Conservation (phyloP, 768 basidiomycete genomes). For the Collybia mongolica region DNA sequence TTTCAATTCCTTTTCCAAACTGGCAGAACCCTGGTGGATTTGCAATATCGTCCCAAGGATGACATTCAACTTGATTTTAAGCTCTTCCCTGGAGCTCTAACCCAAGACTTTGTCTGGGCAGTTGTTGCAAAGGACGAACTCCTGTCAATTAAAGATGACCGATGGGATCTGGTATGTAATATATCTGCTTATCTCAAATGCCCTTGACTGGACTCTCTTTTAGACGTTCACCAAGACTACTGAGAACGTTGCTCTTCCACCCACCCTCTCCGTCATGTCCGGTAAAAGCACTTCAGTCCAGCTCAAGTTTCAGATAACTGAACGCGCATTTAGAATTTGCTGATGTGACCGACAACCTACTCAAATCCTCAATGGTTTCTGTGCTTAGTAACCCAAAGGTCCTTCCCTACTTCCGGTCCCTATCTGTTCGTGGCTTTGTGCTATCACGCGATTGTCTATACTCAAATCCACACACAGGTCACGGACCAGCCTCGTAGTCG, state of each 20-base stretch:
- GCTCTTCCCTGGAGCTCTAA: constrained; percentile 48
- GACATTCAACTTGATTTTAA: constrained; percentile 79
- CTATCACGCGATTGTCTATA: constrained; percentile 5
- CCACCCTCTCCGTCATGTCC: constrained; percentile 72
- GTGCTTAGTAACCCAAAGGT: constrained; percentile 65
- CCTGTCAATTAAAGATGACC: constrained; percentile 57
- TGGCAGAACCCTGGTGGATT: constrained; percentile 65
- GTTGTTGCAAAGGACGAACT: constrained; percentile 81
- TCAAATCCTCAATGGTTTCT: constrained; percentile 59
- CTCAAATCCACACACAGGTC: constrained; percentile 38
- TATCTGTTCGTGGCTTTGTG: constrained; percentile 55
- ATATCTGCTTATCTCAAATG: background rate
- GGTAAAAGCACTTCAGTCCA: constrained; percentile 32
- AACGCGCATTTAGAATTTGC: constrained; percentile 59
- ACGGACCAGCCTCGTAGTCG: constrained; percentile 84
- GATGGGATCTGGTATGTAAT: constrained; percentile 86
- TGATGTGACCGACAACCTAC: constrained; percentile 76
- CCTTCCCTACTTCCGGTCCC: constrained; percentile 78
- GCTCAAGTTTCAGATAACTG: constrained; percentile 2
- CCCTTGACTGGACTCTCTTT: background rate
- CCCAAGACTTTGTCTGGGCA: constrained; percentile 78
- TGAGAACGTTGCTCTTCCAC: constrained; percentile 62
- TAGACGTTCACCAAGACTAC: constrained; percentile 83
- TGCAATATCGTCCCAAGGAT: constrained; percentile 71
- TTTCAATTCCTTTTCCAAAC: constrained; percentile 63